Conservation (phyloP, 2,329 filamentous ascomycete species). For the Fusarium nelsonii region DNA sequence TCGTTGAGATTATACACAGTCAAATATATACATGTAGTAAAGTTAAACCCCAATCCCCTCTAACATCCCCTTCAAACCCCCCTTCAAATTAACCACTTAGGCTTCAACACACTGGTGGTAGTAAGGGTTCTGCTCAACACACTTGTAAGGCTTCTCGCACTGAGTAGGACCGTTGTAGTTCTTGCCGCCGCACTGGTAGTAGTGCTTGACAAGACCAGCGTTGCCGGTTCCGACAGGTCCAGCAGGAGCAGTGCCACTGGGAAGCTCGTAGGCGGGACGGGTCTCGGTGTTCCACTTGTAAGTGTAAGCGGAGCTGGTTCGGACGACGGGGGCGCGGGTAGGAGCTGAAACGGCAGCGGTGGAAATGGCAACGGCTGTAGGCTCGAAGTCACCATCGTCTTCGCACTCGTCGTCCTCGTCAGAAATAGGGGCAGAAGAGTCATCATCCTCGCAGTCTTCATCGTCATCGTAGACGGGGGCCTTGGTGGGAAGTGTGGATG, state of each 20-base stretch:
- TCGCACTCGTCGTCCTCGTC: conserved; percentile 18
- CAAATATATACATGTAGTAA: conserved; percentile 39
- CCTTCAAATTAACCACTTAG: background rate
- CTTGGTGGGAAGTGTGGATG: conserved; percentile 12
- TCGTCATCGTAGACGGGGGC: background rate
- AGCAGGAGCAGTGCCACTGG: conserved; percentile 32
- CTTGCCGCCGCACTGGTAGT: conserved; percentile 42
- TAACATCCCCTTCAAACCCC: background rate
- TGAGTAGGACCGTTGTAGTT: conserved; percentile 39
- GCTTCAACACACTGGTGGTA: conserved; percentile 40
- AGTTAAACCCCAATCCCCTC: background rate
- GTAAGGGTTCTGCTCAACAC: conserved; percentile 36
- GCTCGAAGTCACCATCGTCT: conserved; percentile 8
- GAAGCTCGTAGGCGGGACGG: conserved; percentile 2
- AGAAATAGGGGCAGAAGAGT: conserved; percentile 6
- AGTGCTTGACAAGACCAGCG: conserved; percentile 22
- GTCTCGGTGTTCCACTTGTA: conserved; percentile 42
- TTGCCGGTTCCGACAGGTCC: conserved; percentile 29
- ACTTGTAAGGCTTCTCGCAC: conserved; percentile 41
- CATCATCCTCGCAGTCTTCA: conserved; percentile 19
- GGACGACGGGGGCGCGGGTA: conserved; percentile 38
- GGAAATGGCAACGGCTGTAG: background rate
- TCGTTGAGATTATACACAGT: conserved; percentile 27
- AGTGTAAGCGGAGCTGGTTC: conserved; percentile 35
- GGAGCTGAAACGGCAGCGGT: background rate